These are phyloP conservation scores for Solanum ahanhuiri DNA, from an alignment of 257 asterid species.

Conservation along the genomic window DNA sequence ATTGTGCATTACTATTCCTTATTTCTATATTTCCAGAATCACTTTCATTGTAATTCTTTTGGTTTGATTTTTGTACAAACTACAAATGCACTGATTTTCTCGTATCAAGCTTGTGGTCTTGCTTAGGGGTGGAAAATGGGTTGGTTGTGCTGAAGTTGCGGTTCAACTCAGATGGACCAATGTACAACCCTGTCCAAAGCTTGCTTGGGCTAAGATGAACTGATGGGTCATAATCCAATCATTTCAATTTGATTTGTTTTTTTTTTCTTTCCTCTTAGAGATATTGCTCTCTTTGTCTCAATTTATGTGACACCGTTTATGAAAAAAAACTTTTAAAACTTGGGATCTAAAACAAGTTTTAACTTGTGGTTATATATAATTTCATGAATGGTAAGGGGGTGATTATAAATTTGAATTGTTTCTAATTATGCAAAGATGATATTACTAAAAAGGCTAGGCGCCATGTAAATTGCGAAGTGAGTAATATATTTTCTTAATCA, in stretches of 20 bases:
- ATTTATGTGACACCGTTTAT: not conserved
- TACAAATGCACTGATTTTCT: not conserved
- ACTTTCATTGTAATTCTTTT: not conserved
- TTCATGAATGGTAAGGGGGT: not conserved
- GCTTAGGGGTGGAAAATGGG: not conserved
- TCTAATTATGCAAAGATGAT: not conserved
- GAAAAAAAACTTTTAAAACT: not conserved
- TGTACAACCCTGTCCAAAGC: not conserved
- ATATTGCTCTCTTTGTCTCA: not conserved
- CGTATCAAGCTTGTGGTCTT: not conserved
- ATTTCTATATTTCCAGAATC: not conserved
- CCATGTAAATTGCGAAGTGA: not conserved
- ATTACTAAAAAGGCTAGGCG: not conserved
- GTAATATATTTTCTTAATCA: not conserved
- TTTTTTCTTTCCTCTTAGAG: not conserved
- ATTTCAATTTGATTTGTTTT: not conserved
- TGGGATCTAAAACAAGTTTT: not conserved
- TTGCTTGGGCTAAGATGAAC: not conserved
- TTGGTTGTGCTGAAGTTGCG: not conserved
- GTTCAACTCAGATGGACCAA: not conserved
- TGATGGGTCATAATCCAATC: not conserved
- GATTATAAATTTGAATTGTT: not conserved
- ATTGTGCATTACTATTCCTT: not conserved
- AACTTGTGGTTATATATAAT: not conserved
- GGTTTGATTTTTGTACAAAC: not conserved